Conservation (phyloP, 2,329 filamentous ascomycete species). For the Claviceps sorghi region DNA sequence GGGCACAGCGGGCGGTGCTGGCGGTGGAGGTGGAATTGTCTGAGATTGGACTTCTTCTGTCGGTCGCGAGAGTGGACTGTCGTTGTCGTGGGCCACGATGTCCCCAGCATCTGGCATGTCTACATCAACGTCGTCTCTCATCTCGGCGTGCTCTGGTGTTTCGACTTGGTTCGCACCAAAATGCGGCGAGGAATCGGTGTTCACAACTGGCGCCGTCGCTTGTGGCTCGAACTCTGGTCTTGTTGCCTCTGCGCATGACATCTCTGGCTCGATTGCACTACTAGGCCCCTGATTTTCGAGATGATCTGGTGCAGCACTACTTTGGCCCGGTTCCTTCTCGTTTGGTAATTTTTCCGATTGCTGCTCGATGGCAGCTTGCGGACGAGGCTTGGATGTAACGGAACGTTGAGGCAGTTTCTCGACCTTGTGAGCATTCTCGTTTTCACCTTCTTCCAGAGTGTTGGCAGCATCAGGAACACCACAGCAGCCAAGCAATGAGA, state of each 20-base stretch:
- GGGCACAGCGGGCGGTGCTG: conserved; percentile 23
- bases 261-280: conserved; percentile 31
- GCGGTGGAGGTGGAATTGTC: conserved; percentile 30
- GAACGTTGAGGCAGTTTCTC: conserved; percentile 41
- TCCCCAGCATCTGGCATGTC: conserved; percentile 51
- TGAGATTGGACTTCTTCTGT: conserved; percentile 20
- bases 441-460: conserved; percentile 35
- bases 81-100: conserved; percentile 35
- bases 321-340: conserved; percentile 33
- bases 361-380: conserved; percentile 38
- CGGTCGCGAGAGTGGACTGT: conserved; percentile 24
- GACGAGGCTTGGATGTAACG: conserved; percentile 38
- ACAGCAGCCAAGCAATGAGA: conserved; percentile 53
- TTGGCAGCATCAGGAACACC: conserved; percentile 46
- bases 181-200: conserved; percentile 28
- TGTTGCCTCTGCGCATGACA: conserved; percentile 24
- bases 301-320: conserved; percentile 21
- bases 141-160: conserved; percentile 18
- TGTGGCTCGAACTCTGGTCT: conserved; percentile 36
- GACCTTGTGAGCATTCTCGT: conserved; percentile 41
- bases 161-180: conserved; percentile 12
- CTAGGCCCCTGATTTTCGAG: conserved; percentile 30
- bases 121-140: conserved; percentile 43
- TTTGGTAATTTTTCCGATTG: conserved; percentile 24
- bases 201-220: conserved; percentile 20